These are phyloP conservation scores for Avena sativa DNA, from an alignment of 176 grass and related monocot genomes.

Conservation along the genomic window DNA sequence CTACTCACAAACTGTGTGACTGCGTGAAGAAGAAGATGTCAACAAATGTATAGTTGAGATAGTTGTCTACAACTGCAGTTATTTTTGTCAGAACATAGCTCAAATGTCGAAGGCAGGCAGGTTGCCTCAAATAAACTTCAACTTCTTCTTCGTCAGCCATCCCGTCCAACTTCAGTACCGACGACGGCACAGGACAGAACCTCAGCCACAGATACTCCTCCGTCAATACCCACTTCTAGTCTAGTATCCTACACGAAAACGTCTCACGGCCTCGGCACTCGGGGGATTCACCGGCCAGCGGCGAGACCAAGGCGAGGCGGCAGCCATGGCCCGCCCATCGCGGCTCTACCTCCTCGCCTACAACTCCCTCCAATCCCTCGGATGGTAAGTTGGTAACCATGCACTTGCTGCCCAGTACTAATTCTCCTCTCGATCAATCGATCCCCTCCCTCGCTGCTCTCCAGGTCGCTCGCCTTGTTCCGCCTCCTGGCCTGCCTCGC, in stretches of 20 bases:
- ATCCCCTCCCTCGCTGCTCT: slow-evolving; percentile 1
- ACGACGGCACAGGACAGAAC: slow-evolving; percentile 18
- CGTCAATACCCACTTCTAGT: neutral
- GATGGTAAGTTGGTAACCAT: slow-evolving; percentile 91
- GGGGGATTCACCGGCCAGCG: neutral
- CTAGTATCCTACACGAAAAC: neutral
- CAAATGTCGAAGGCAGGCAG: no score
- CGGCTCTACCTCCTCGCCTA: slow-evolving; percentile 83
- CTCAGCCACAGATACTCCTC: slow-evolving; percentile 20
- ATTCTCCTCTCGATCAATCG: neutral
- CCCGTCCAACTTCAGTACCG: neutral
- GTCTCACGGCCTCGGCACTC: neutral
- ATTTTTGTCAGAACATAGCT: no score
- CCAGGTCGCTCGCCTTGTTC: slow-evolving; percentile 71
- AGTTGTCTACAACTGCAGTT: no score
- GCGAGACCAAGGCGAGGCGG: neutral
- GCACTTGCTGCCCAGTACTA: neutral
- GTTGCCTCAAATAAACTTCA: neutral
- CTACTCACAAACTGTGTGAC: no score
- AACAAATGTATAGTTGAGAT: no score
- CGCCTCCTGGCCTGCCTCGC: slow-evolving; percentile 52
- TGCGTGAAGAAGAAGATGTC: no score
- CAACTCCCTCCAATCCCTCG: slow-evolving; percentile 75
- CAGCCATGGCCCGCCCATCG: slow-evolving; percentile 54
- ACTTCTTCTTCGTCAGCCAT: neutral